phyloP scores from a whole-genome alignment of 352 stramenopile genomes.

The Blastocystis sp. region DNA sequence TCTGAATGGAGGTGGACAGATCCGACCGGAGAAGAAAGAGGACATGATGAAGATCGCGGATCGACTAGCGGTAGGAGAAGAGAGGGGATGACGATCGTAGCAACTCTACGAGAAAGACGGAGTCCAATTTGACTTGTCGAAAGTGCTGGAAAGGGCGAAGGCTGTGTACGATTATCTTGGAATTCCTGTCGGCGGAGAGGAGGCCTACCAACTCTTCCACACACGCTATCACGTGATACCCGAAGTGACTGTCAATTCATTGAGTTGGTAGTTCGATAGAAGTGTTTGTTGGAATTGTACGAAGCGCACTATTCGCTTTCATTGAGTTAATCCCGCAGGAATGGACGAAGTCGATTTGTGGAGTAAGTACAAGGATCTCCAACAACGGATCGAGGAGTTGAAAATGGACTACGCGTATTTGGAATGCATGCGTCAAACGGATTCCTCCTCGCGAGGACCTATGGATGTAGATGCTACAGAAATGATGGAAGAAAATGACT shows the following conservation, averaged over 20 bases:
- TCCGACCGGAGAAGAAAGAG: conserved; percentile 34
- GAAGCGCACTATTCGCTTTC: too few relatives aligned
- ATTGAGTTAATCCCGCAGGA: too few relatives aligned
- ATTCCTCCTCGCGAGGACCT: too few relatives aligned
- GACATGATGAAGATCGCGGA: conserved; percentile 36
- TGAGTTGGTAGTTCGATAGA: conserved; percentile 3
- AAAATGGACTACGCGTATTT: too few relatives aligned
- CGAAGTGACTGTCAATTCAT: conserved; percentile 35
- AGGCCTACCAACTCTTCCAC: conserved; percentile 14
- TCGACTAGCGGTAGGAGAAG: not conserved
- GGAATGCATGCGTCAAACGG: too few relatives aligned
- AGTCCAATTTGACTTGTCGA: not conserved
- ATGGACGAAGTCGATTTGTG: too few relatives aligned
- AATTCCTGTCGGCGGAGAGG: not conserved
- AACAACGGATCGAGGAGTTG: too few relatives aligned
- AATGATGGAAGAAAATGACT: too few relatives aligned
- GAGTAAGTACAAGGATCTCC: too few relatives aligned
- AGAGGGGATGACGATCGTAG: not conserved
- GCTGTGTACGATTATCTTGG: not conserved
- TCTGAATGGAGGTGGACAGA: conserved; percentile 45
- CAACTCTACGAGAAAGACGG: not conserved
- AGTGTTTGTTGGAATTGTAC: not conserved
- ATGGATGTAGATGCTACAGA: too few relatives aligned
- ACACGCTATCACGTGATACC: conserved; percentile 42
- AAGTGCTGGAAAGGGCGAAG: not conserved